Conservation (phyloP, 495 filamentous ascomycete genomes). For the Lasiosphaeris hirsuta region DNA sequence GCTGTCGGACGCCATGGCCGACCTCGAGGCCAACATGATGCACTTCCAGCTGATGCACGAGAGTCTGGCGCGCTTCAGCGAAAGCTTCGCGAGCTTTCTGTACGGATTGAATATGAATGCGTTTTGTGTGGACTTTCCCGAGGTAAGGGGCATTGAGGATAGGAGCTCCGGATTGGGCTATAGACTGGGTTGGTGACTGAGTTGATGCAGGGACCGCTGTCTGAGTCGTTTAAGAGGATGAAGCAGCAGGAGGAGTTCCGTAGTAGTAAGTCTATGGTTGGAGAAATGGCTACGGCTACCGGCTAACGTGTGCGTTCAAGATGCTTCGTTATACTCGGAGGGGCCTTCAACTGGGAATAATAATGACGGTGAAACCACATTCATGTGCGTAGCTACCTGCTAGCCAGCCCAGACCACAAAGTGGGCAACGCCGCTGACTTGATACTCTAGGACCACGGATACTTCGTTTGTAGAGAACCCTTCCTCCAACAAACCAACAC, state of each 20-base stretch:
- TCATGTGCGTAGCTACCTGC: constrained; percentile 60
- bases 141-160: constrained; percentile 49
- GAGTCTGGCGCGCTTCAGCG: constrained; percentile 87
- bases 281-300: not conserved
- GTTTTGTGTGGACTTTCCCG: constrained; percentile 96
- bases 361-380: constrained; percentile 70
- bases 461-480: constrained; percentile 92
- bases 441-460: constrained; percentile 72
- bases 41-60: constrained; percentile 97
- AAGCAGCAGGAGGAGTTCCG: constrained; percentile 46
- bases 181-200: not conserved
- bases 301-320: not conserved
- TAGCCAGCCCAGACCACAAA: not conserved
- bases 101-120: constrained; percentile 99
- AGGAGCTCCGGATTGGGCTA: not conserved
- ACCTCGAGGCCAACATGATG: constrained; percentile 96
- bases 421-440: constrained; percentile 19
- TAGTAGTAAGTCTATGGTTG: constrained; percentile 28
- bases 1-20: constrained; percentile 88
- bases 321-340: constrained; percentile 16
- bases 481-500: constrained; percentile 63
- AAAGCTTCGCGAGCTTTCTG: constrained; percentile 92
- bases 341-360: constrained; percentile 29
- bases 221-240: constrained; percentile 70
- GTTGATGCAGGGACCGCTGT: constrained; percentile 41